These are phyloP conservation scores for Multifurca ochricompacta DNA, from an alignment of 768 basidiomycete genomes.

Conservation along the genomic window DNA sequence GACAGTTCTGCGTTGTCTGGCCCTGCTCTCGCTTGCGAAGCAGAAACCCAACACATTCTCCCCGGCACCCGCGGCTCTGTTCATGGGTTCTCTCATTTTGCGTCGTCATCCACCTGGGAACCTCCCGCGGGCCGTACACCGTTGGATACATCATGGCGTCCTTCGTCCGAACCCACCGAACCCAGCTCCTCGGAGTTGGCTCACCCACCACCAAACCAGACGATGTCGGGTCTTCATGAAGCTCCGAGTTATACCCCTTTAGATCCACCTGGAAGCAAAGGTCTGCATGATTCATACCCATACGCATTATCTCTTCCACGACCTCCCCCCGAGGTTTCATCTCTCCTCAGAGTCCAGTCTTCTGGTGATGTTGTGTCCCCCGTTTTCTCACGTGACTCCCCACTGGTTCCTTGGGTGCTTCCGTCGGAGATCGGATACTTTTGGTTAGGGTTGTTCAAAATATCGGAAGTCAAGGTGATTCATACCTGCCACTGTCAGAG, in stretches of 20 bases:
- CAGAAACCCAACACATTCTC: background rate
- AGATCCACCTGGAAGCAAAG: background rate
- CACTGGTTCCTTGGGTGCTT: conserved; percentile 18
- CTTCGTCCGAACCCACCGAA: background rate
- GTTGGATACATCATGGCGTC: background rate
- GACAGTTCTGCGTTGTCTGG: background rate
- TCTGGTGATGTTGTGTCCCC: conserved; percentile 1
- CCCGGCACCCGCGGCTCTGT: background rate
- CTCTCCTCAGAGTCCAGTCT: background rate
- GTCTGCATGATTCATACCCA: background rate
- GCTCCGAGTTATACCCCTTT: background rate
- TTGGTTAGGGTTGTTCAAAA: conserved; percentile 18
- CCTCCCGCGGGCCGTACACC: background rate
- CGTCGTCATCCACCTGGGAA: background rate
- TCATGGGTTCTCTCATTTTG: background rate
- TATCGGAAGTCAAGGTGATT: conserved; percentile 14
- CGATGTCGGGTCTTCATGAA: background rate
- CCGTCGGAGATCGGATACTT: conserved; percentile 16
- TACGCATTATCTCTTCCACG: background rate
- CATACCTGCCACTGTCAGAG: background rate
- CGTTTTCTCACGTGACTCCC: conserved; percentile 14
- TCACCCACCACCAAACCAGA: background rate
- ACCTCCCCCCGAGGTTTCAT: conserved; percentile 13
- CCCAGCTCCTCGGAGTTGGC: background rate
- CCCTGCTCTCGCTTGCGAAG: background rate